Conservation (phyloP, 257 asterid genomes). For the Solanum dulcamara region DNA sequence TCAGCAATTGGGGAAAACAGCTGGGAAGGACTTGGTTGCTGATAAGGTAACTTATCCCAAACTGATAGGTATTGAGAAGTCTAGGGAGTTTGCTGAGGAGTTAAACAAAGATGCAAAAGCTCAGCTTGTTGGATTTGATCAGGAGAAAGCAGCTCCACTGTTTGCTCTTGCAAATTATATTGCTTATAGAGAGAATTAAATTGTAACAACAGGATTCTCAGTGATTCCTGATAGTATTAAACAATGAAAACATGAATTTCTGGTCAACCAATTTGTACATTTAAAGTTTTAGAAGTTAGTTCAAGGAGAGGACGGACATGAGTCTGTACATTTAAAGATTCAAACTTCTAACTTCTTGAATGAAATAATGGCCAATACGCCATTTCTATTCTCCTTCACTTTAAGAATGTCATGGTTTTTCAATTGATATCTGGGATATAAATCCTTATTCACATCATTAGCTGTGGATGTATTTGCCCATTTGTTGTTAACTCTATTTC, state of each 20-base stretch:
- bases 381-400: background rate
- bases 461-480: background rate
- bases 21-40: conserved; percentile 52
- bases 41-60: conserved; percentile 55
- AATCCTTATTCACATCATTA: background rate
- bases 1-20: conserved; percentile 48
- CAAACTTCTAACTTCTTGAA: background rate
- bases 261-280: background rate
- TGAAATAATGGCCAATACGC: background rate
- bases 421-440: background rate
- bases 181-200: conserved; percentile 40
- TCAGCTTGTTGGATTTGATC: conserved; percentile 40
- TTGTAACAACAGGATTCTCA: background rate
- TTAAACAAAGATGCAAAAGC: conserved; percentile 42
- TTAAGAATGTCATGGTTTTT: background rate
- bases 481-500: background rate
- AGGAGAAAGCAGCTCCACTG: conserved; percentile 33
- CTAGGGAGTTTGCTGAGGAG: conserved; percentile 47
- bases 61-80: conserved; percentile 41
- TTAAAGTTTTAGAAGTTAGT: background rate
- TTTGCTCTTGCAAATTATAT: conserved; percentile 47
- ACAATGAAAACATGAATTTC: background rate
- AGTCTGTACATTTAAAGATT: background rate
- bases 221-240: background rate
- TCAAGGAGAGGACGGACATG: background rate